These are phyloP conservation scores for Trametes pubescens DNA, from an alignment of 1,284 basidiomycete genomes.

Conservation along the genomic window DNA sequence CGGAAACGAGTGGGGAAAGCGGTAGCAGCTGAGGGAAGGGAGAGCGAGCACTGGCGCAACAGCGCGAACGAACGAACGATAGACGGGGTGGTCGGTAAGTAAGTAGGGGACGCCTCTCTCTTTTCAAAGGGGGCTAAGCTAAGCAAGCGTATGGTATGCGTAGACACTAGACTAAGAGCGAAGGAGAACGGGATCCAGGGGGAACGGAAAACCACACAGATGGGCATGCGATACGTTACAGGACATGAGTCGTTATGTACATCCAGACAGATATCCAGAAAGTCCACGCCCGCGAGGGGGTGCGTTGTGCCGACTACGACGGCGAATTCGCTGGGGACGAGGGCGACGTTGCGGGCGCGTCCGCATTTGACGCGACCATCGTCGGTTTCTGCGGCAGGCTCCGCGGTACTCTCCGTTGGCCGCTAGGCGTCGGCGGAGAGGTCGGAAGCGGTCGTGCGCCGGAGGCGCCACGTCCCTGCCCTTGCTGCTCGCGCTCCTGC, in stretches of 20 bases:
- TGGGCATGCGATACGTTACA: constrained; percentile 7
- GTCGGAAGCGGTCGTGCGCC: constrained; percentile 7
- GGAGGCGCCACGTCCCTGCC: neutral
- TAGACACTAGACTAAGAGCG: neutral
- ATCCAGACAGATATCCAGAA: neutral
- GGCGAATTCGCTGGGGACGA: constrained; percentile 3
- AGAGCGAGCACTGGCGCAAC: neutral
- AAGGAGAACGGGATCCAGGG: neutral
- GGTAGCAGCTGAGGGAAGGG: neutral
- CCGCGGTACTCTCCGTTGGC: constrained; percentile 20
- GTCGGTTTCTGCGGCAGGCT: constrained; percentile 19
- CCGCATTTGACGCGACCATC: constrained; percentile 17
- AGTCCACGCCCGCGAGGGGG: neutral
- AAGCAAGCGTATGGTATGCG: neutral
- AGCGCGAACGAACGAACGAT: neutral
- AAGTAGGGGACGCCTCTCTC: neutral
- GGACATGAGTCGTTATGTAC: neutral
- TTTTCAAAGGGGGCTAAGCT: neutral
- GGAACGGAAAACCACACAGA: neutral
- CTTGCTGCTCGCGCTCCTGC: neutral
- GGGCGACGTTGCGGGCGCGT: neutral
- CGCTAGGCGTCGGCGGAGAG: constrained; percentile 12
- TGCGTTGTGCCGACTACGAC: neutral
- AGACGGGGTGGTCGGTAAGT: neutral
- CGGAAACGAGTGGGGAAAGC: constrained; percentile 5